Conservation (phyloP, 140 eudicot genomes). For the Ambrosia hybrid region DNA sequence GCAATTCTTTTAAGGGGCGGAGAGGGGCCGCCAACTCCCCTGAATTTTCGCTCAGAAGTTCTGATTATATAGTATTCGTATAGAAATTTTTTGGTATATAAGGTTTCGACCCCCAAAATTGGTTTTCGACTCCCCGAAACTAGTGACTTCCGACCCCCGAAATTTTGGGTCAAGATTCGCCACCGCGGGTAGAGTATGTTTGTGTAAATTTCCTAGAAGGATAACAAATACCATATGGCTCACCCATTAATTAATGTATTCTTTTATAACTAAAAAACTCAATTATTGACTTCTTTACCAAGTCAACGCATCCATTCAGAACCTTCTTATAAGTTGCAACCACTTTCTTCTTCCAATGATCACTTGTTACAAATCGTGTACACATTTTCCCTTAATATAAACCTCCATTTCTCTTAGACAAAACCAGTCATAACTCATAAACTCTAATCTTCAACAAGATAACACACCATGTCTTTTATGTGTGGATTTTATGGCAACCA, state of each 20-base stretch:
- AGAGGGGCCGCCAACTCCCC: too few species aligned
- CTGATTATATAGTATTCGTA: too few species aligned
- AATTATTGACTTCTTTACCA: not conserved
- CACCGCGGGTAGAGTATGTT: not conserved
- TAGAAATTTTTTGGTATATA: too few species aligned
- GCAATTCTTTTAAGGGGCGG: too few species aligned
- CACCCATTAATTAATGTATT: not conserved
- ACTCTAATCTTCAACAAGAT: not conserved
- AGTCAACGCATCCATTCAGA: not conserved
- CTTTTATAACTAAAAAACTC: not conserved
- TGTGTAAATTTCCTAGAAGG: not conserved
- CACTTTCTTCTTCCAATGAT: not conserved
- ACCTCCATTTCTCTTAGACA: not conserved
- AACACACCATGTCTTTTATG: conserved; percentile 38
- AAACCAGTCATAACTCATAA: not conserved
- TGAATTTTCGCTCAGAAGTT: too few species aligned
- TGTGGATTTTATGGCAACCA: conserved; percentile 46
- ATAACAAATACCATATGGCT: not conserved
- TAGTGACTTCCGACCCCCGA: too few species aligned
- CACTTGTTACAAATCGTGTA: not conserved
- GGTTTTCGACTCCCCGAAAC: too few species aligned
- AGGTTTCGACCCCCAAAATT: too few species aligned
- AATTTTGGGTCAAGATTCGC: too few species aligned
- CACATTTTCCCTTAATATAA: not conserved
- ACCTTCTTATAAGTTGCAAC: not conserved